A percentile compares a stretch with the other conserved stretches of the same genome.
Conservation (phyloP, 495 filamentous ascomycete genomes). For the Stereocaulon alpinum region DNA sequence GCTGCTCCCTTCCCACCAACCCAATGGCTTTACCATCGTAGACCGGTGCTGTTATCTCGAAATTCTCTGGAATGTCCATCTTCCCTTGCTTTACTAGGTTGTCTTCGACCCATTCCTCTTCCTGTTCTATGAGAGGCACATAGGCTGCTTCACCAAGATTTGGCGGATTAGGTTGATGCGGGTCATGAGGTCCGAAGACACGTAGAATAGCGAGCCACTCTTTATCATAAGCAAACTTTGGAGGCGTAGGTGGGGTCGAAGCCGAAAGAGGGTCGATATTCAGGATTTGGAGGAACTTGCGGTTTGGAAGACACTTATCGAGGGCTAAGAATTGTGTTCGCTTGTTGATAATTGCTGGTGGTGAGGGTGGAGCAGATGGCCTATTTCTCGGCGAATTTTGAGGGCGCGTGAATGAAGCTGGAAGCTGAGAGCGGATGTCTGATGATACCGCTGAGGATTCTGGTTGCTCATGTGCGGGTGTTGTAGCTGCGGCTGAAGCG, state of each 20-base stretch:
- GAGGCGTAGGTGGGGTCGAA: slow-evolving; percentile 21
- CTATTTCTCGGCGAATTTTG: slow-evolving; percentile 20
- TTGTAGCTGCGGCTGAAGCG: neutral
- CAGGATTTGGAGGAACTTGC: slow-evolving; percentile 73
- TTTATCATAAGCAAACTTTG: slow-evolving; percentile 65
- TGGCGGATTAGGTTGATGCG: slow-evolving; percentile 45
- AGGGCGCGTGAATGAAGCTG: slow-evolving; percentile 49
- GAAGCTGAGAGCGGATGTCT: slow-evolving; percentile 54
- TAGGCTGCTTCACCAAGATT: slow-evolving; percentile 54
- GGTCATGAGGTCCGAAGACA: slow-evolving; percentile 49
- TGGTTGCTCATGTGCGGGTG: slow-evolving; percentile 3
- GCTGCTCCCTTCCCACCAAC: slow-evolving; percentile 36
- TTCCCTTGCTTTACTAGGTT: slow-evolving; percentile 51
- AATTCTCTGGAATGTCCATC: slow-evolving; percentile 63
- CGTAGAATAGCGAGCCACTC: slow-evolving; percentile 94
- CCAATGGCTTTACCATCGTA: slow-evolving; percentile 38
- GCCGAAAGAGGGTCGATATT: slow-evolving; percentile 39
- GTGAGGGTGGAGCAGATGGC: slow-evolving; percentile 35
- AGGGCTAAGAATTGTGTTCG: slow-evolving; percentile 79
- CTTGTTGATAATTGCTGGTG: slow-evolving; percentile 54
- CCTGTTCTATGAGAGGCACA: slow-evolving; percentile 46
- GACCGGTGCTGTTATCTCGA: slow-evolving; percentile 61
- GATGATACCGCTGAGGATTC: slow-evolving; percentile 34
- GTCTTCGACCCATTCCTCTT: slow-evolving; percentile 65
- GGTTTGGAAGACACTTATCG: slow-evolving; percentile 71